phyloP scores from a whole-genome alignment of 352 stramenopile genomes.

The Halophytophthora polymorphica region DNA sequence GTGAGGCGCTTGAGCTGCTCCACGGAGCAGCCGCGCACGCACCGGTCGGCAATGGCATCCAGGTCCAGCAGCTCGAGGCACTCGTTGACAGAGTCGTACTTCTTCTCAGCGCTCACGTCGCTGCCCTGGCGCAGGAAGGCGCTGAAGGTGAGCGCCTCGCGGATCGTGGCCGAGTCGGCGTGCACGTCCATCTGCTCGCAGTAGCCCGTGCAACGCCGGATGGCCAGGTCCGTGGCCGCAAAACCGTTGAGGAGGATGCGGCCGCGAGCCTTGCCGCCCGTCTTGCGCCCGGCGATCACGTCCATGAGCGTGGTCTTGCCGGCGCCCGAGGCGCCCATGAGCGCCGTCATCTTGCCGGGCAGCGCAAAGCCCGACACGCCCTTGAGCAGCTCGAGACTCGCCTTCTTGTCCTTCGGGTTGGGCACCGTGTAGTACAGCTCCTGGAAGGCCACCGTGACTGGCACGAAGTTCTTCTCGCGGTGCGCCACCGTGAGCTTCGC shows the following conservation, averaged over 20 bases:
- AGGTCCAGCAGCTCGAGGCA: slow-evolving; percentile 43
- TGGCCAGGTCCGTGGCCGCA: slow-evolving; percentile 26
- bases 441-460: slow-evolving; percentile 35
- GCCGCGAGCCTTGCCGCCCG: slow-evolving; percentile 53
- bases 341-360: slow-evolving; percentile 52
- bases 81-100: slow-evolving; percentile 37
- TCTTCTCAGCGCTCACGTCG: slow-evolving; percentile 26
- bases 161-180: slow-evolving; percentile 74
- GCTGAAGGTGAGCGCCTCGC: slow-evolving; percentile 87
- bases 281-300: slow-evolving; percentile 90
- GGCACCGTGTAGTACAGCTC: slow-evolving; percentile 43
- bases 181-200: slow-evolving; percentile 85
- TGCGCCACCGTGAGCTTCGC: neutral
- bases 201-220: slow-evolving; percentile 36
- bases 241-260: slow-evolving; percentile 50
- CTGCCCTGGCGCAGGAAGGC: slow-evolving; percentile 64
- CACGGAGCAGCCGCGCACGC: slow-evolving; percentile 33
- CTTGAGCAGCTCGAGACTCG: slow-evolving; percentile 65
- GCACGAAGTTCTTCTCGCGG: slow-evolving; percentile 23
- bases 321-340: slow-evolving; percentile 60
- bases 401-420: slow-evolving; percentile 22
- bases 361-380: slow-evolving; percentile 50
- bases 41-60: slow-evolving; percentile 30
- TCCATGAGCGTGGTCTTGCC: slow-evolving; percentile 93
- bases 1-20: slow-evolving; percentile 50